Evolutionary conservation across 371 early-diverging fungal species (phyloP).

Genomic region (Umbelopsis sp.): DNA sequence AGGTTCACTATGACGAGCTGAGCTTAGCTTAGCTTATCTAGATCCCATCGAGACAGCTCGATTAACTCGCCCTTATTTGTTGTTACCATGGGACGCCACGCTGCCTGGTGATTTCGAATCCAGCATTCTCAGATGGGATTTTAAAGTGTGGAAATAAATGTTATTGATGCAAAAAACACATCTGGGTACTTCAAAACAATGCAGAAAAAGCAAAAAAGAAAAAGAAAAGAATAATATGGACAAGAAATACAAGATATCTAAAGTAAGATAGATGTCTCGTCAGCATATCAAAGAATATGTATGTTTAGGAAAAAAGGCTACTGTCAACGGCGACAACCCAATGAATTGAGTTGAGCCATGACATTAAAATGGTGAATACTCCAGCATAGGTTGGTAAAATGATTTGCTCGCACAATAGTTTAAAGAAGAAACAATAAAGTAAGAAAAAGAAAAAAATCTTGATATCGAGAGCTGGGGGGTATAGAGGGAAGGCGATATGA

Average conservation of each 20-base stretch:
- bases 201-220: not conserved
- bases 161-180: not conserved
- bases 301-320: not conserved
- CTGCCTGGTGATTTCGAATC: no score
- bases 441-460: not conserved
- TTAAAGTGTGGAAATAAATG: no score
- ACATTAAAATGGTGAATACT: not conserved
- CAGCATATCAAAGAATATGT: slow-evolving; percentile 19
- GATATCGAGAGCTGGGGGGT: not conserved
- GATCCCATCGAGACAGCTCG: no score
- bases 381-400: slow-evolving; percentile 3
- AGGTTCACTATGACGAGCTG: no score
- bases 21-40: no score
- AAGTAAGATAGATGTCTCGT: not conserved
- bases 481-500: no score
- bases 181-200: not conserved
- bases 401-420: not conserved
- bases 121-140: no score
- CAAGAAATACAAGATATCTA: slow-evolving; percentile 5
- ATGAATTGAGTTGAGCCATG: no score
- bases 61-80: no score
- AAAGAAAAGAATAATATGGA: slow-evolving; percentile 5
- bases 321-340: not conserved
- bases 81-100: no score
- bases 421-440: not conserved